A percentile compares a stretch with the other conserved stretches of the same genome.
Evolutionary conservation across 306 rosid species (phyloP).

Genomic region (Nissolia schottii): DNA sequence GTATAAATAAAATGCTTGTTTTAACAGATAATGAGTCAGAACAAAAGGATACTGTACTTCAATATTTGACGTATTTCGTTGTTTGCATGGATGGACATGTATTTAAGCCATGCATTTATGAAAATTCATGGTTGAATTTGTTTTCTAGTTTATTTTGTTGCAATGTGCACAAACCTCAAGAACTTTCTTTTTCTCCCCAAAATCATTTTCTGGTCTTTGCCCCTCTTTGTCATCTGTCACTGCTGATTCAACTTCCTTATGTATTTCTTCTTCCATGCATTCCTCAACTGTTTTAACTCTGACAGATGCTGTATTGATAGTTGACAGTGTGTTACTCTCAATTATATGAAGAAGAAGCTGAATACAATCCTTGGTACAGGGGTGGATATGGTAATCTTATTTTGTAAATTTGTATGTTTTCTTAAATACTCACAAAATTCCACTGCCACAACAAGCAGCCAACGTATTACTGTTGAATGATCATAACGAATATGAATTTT

Average conservation of each 20-base stretch:
- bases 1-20: constrained; percentile 21
- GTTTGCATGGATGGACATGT: neutral
- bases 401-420: neutral
- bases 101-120: neutral
- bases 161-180: constrained; percentile 16
- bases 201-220: no score
- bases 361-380: neutral
- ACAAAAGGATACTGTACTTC: neutral
- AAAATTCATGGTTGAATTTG: neutral
- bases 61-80: neutral
- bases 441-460: neutral
- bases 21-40: neutral
- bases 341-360: neutral
- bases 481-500: neutral
- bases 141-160: neutral
- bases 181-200: no score
- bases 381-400: neutral
- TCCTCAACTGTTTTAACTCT: neutral
- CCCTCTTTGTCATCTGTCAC: no score
- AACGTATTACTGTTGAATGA: no score
- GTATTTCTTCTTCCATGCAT: constrained; percentile 16
- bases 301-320: neutral
- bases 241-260: constrained; percentile 9
- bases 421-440: neutral
- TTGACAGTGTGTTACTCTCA: neutral